phyloP scores from a whole-genome alignment of 192 early-diverging fungal genomes.

The Linnemannia schmuckeri region DNA sequence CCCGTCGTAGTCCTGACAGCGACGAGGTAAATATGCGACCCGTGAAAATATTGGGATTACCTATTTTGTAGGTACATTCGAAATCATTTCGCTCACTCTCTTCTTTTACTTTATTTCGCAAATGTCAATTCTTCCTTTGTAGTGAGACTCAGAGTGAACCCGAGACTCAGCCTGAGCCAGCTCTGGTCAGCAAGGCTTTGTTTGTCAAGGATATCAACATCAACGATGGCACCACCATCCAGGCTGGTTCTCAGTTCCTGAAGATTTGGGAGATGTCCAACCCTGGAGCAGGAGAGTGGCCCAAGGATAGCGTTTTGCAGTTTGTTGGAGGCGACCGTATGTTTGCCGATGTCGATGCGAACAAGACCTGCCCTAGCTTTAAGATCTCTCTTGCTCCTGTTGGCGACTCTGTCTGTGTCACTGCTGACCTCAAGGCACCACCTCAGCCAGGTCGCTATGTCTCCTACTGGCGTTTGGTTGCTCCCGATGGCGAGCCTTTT shows the following conservation, averaged over 20 bases:
- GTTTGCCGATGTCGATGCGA: conserved; percentile 54
- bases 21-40: not conserved
- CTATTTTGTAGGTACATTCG: not conserved
- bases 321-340: conserved; percentile 68
- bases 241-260: conserved; percentile 67
- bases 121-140: not conserved
- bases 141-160: not conserved
- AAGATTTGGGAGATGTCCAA: conserved; percentile 83
- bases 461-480: conserved; percentile 73
- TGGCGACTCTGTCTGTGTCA: conserved; percentile 66
- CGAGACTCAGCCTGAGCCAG: not conserved
- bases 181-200: conserved; percentile 17
- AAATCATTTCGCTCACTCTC: not conserved
- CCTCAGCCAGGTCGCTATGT: conserved; percentile 67
- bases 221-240: conserved; percentile 70
- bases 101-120: not conserved
- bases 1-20: not conserved
- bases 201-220: conserved; percentile 80
- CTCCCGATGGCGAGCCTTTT: conserved; percentile 71
- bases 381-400: conserved; percentile 63
- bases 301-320: conserved; percentile 66
- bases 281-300: conserved; percentile 72
- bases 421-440: conserved; percentile 77
- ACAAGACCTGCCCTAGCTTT: conserved; percentile 44
- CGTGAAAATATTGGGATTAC: not conserved